A percentile compares a stretch with the other conserved stretches of the same genome.
Conservation (phyloP, 257 asterid genomes). For the Capsicum pubescens region DNA sequence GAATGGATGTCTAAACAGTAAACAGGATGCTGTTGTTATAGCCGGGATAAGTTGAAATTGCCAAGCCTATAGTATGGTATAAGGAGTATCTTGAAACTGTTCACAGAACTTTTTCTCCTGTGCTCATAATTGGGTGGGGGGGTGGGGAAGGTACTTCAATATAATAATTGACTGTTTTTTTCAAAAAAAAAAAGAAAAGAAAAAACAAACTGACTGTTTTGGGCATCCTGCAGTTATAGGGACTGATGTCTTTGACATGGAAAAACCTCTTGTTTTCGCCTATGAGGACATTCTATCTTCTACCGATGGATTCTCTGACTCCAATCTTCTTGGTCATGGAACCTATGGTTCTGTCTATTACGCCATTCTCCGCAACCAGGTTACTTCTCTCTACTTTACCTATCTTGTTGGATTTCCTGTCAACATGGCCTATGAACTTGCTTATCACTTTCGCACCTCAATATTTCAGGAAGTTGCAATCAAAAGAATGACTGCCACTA, state of each 20-base stretch:
- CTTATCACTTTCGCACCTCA: slow-evolving; percentile 13
- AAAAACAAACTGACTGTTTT: not conserved
- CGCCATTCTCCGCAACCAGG: slow-evolving; percentile 90
- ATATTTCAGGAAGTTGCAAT: slow-evolving; percentile 85
- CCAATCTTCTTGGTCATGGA: slow-evolving; percentile 93
- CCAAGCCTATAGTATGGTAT: not conserved
- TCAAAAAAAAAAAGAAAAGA: not conserved
- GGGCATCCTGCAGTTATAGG: slow-evolving; percentile 71
- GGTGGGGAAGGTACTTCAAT: not conserved
- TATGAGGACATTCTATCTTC: slow-evolving; percentile 72
- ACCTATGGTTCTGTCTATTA: slow-evolving; percentile 91
- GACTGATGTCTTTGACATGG: slow-evolving; percentile 83
- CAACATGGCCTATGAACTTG: slow-evolving; percentile 20
- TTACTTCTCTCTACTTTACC: slow-evolving; percentile 32
- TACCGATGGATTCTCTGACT: slow-evolving; percentile 84
- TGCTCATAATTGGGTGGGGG: not conserved
- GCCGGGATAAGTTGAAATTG: not conserved
- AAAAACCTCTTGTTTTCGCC: slow-evolving; percentile 78
- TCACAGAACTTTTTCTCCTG: not conserved
- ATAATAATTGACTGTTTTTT: not conserved
- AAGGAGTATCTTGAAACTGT: not conserved
- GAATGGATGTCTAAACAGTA: slow-evolving; percentile 10
- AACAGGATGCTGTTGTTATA: not conserved
- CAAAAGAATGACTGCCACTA: slow-evolving; percentile 88
- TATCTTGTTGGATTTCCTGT: not conserved